A percentile compares a stretch with the other conserved stretches of the same genome.
Evolutionary conservation across 768 basidiomycete genomes (phyloP).

Genomic region (Gymnopilus junonius): DNA sequence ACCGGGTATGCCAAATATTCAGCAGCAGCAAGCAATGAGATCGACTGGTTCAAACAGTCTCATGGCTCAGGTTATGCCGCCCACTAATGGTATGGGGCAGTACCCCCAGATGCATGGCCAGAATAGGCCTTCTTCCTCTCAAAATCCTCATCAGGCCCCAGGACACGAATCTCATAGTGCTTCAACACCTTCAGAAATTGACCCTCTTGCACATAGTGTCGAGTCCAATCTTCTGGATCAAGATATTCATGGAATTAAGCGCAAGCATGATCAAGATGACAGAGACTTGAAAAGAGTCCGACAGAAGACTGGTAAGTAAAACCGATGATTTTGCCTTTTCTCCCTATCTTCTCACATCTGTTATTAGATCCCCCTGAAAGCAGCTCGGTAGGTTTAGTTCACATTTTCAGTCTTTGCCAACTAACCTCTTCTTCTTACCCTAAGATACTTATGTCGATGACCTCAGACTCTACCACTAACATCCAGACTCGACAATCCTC

Average conservation of each 20-base stretch:
- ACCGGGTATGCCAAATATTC: conserved; percentile 29
- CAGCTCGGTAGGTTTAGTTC: conserved; percentile 43
- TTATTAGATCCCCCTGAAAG: conserved; percentile 52
- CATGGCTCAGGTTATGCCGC: conserved; percentile 26
- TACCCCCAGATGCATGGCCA: conserved; percentile 22
- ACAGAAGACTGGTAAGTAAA: conserved; percentile 70
- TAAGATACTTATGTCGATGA: conserved; percentile 33
- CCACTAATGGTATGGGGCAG: conserved; percentile 27
- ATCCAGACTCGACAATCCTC: conserved; percentile 27
- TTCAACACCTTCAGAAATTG: conserved; percentile 23
- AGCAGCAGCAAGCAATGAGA: conserved; percentile 33
- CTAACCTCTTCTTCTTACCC: not conserved
- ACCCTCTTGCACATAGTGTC: conserved; percentile 26
- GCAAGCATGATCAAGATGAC: conserved; percentile 72
- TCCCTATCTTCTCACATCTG: conserved; percentile 11
- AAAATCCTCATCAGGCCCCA: conserved; percentile 35
- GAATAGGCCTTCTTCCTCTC: conserved; percentile 29
- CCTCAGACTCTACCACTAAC: conserved; percentile 27
- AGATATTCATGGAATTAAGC: conserved; percentile 69
- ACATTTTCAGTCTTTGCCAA: conserved; percentile 7
- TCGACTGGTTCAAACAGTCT: conserved; percentile 25
- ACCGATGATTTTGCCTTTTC: not conserved
- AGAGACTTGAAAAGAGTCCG: conserved; percentile 70
- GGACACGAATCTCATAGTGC: conserved; percentile 32
- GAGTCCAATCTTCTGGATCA: conserved; percentile 55